phyloP scores from a whole-genome alignment of 306 rosid genomes.

The Castanopsis chinensis region DNA sequence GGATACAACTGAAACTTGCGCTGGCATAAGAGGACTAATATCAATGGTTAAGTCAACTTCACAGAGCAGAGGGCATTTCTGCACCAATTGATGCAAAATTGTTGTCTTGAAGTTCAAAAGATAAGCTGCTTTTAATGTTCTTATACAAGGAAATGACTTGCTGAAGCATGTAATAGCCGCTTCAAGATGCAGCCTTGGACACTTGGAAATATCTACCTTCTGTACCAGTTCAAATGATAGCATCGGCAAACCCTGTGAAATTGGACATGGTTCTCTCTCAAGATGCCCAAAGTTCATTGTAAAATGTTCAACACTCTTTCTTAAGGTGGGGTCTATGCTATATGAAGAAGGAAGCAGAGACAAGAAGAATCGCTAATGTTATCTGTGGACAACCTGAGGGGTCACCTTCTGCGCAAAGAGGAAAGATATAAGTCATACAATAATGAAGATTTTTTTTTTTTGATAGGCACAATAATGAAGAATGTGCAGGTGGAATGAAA shows the following conservation, averaged over 20 bases:
- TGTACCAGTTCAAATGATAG: slow-evolving; percentile 53
- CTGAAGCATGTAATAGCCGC: slow-evolving; percentile 59
- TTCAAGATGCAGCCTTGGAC: slow-evolving; percentile 51
- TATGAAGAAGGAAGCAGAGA: slow-evolving; percentile 59
- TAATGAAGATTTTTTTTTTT: not conserved
- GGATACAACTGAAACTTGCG: slow-evolving; percentile 41
- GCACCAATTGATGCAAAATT: slow-evolving; percentile 40
- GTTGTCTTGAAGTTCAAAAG: slow-evolving; percentile 46
- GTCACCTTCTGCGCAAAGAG: slow-evolving; percentile 62
- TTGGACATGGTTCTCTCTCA: slow-evolving; percentile 20
- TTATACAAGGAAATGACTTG: slow-evolving; percentile 67
- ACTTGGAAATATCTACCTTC: slow-evolving; percentile 80
- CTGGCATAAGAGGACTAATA: slow-evolving; percentile 58
- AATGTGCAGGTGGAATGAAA: slow-evolving; percentile 7
- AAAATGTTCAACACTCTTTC: slow-evolving; percentile 35
- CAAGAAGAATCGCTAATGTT: slow-evolving; percentile 49
- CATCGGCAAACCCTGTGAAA: slow-evolving; percentile 28
- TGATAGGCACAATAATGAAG: slow-evolving; percentile 12
- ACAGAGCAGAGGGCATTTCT: slow-evolving; percentile 49
- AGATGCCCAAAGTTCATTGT: slow-evolving; percentile 35
- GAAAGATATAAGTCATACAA: slow-evolving; percentile 26
- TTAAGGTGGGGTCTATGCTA: slow-evolving; percentile 32
- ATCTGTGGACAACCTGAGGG: slow-evolving; percentile 77
- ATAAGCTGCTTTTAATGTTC: slow-evolving; percentile 59
- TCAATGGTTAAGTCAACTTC: slow-evolving; percentile 73